Percentiles rank a stretch among this genome's conserved stretches.
Evolutionary conservation across 1,284 basidiomycete genomes (phyloP).

Genomic region (Pascua guehoae): DNA sequence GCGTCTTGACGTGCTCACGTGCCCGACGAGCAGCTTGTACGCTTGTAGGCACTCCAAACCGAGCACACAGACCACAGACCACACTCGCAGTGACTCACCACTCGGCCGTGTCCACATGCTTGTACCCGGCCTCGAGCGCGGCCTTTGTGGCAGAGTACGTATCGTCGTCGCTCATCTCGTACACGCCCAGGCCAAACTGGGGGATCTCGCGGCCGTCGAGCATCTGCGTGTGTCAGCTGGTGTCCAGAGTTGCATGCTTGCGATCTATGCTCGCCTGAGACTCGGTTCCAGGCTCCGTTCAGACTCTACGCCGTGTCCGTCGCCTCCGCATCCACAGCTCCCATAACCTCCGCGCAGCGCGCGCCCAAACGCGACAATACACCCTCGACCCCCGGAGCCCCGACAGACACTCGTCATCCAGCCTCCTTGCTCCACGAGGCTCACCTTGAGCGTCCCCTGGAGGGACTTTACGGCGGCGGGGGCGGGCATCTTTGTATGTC

Average conservation of each 20-base stretch:
- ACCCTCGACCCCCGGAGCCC: too few species aligned
- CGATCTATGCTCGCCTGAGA: too few species aligned
- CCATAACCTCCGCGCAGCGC: too few species aligned
- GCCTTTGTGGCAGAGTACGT: conserved; percentile 59
- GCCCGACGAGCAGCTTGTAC: too few species aligned
- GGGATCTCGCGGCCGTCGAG: conserved; percentile 63
- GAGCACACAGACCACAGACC: too few species aligned
- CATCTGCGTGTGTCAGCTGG: conserved; percentile 48
- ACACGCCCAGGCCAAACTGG: conserved; percentile 62
- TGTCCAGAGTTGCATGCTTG: background rate
- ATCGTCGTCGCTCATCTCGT: conserved; percentile 61
- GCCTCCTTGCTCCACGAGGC: background rate
- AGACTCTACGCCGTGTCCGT: too few species aligned
- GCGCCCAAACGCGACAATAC: too few species aligned
- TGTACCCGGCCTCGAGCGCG: conserved; percentile 66
- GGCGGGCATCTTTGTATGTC: background rate
- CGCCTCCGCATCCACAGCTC: too few species aligned
- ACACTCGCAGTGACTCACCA: too few species aligned
- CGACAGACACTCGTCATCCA: background rate
- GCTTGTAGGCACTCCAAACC: too few species aligned
- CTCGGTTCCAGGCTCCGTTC: too few species aligned
- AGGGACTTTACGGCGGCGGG: conserved; percentile 4
- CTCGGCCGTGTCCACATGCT: conserved; percentile 57
- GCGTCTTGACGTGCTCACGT: too few species aligned
- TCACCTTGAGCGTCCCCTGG: conserved; percentile 18